These are phyloP conservation scores for Corylus heterophylla DNA, from an alignment of 306 rosid species.

Conservation along the genomic window DNA sequence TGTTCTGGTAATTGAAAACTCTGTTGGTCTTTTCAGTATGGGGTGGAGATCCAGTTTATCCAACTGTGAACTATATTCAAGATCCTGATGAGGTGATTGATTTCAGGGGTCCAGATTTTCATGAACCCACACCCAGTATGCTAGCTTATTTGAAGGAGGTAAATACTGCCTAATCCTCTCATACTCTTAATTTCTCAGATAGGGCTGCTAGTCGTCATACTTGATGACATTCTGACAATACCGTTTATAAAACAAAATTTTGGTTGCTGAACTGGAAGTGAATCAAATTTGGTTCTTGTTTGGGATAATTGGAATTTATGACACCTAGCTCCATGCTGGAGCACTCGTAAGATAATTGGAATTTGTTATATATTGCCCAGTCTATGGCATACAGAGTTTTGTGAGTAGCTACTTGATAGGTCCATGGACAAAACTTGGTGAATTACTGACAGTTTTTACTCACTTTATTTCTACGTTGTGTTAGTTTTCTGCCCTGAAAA, in stretches of 20 bases:
- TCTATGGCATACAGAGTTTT: background rate
- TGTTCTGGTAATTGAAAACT: constrained; percentile 16
- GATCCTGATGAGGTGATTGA: constrained; percentile 85
- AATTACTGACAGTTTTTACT: too few relatives aligned
- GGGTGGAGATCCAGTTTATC: constrained; percentile 99
- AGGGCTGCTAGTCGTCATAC: background rate
- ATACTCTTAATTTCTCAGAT: background rate
- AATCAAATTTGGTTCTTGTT: constrained; percentile 12
- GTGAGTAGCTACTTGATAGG: background rate
- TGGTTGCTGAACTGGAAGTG: constrained; percentile 19
- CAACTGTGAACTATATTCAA: constrained; percentile 93
- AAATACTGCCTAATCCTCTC: constrained; percentile 12
- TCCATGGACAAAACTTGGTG: background rate
- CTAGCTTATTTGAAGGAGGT: constrained; percentile 80
- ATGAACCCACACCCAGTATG: constrained; percentile 93
- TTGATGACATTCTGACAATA: background rate
- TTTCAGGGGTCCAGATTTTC: constrained; percentile 89
- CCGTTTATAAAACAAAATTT: constrained; percentile 1
- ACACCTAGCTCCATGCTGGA: background rate
- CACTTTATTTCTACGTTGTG: too few relatives aligned
- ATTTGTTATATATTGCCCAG: background rate
- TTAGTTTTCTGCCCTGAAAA: too few relatives aligned
- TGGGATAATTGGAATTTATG: constrained; percentile 6
- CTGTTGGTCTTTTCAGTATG: constrained; percentile 69
- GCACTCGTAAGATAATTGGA: background rate